Evolutionary conservation across 208 protist species (phyloP), one percentile per base, ranked within the genome.

Genomic region (Porcisia hertigi): DNA sequence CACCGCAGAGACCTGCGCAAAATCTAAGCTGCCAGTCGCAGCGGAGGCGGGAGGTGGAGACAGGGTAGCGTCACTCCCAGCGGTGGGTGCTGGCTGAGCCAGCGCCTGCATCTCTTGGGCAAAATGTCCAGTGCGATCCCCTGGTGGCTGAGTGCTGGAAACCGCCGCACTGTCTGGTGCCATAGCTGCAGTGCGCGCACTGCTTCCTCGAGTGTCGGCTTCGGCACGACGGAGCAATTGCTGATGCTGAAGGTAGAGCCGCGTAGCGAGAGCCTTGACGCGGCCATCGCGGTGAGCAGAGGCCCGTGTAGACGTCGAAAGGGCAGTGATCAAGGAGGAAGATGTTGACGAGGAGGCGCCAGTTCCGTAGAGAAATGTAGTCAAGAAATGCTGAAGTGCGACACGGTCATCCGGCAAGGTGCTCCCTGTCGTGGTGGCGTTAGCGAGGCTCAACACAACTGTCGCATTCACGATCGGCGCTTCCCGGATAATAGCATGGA

Each of bases 231-330:
- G 36, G 14, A 73, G 39, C 41, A 76, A 49, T 39, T 77, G 77
- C 66, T 82, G 77, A 30, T 76, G 55, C 45, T 82, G 77, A 9
- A 82, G 72, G 45, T 74, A 57, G 5, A 82, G 72, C 6, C 77
- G 77, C 1, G 72, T 77, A 25, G 72, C 65, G 47, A 82, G 77
- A 2, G 77, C 77, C 58, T 70, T 77, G 43, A 74, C 66, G 39
- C 77, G 77, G 25, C 54, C 66, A 64, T 82, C 77, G 5, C 66
- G 77, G 16, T 45, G 57, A 3, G 58, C 23, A 14, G 30, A 60
- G 3, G 58, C 5, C 55, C 6, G 14, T 45, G 52, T 36, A 55
- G 57, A 20, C 54, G 55, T n/a, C 54, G 20, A 20, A 2, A 1
- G 39, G n/a, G 36, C 52, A 34, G 25, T 2, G 11, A 36, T 34